phyloP scores from a whole-genome alignment of 305 asterid species.

The Solanum hybrid region DNA sequence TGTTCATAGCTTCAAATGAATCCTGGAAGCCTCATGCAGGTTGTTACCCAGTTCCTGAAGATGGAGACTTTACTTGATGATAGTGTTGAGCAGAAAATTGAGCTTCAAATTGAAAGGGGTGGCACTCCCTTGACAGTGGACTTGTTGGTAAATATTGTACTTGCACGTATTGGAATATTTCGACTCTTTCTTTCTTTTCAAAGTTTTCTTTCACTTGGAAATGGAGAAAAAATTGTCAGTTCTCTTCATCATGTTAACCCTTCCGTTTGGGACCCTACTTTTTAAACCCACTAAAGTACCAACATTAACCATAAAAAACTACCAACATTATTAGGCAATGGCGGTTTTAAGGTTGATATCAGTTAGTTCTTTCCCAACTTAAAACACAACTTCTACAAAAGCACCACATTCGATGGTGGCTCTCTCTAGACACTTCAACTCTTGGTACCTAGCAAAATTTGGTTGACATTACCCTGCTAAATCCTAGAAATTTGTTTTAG shows the following conservation, averaged over 20 bases:
- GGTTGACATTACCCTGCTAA: neutral
- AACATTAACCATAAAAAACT: neutral
- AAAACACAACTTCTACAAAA: neutral
- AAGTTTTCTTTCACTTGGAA: neutral
- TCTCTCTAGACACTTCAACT: neutral
- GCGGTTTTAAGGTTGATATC: neutral
- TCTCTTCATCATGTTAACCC: neutral
- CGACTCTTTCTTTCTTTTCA: neutral
- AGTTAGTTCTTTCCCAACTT: neutral
- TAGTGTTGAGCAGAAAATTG: conserved; percentile 56
- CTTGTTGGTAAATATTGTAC: conserved; percentile 42
- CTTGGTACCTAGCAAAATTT: neutral
- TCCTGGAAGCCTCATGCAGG: conserved; percentile 47
- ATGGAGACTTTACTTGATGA: conserved; percentile 92
- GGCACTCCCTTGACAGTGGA: conserved; percentile 71
- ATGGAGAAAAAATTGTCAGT: neutral
- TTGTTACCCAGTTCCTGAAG: conserved; percentile 82
- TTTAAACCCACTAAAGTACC: neutral
- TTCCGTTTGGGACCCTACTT: neutral
- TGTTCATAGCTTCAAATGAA: conserved; percentile 10
- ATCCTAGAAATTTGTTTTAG: neutral
- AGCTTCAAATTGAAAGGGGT: conserved; percentile 95
- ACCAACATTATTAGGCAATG: neutral
- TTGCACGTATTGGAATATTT: neutral
- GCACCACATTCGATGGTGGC: neutral